Evolutionary conservation across 495 filamentous ascomycete genomes (phyloP), one percentile per base, ranked within the genome.

Genomic region (Aspergillus cavernicola): DNA sequence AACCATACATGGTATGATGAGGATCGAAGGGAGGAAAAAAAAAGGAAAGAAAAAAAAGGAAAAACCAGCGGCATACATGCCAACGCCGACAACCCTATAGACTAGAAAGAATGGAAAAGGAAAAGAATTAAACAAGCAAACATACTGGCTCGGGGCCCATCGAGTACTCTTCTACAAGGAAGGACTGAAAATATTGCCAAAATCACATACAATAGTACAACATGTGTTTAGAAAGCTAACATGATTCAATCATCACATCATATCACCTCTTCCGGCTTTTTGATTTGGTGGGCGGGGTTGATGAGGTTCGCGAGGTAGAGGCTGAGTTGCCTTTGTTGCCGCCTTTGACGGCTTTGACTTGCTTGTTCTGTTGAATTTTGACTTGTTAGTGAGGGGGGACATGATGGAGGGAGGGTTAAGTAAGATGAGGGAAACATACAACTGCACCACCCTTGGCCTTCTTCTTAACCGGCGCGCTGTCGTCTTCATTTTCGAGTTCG

Each of bases 391-490:
- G 58, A 47, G 16, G n/a, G n/a, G n/a, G n/a, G n/a, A n/a, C n/a
- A n/a, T 26, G 38, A 13, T 20, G 13, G 44, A 33, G 24, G 56
- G 28, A 11, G 26, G 7, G 15, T 11, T 50, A 46, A 37, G 49
- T 44, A 4, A 13, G 50, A 35, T n/a, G 35, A 33, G 15, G 24
- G 15, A 36, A 41, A 49, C 75, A 67, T 70, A 85, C 84, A 71
- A 85, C 82, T 48, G 89, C 86, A 52, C 84, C 82, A 60, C 85
- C 86, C 80, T 95, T 96, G 13, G 82, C 79, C 79, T 93, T 95
- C 82, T 97, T 98, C 81, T 91, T 91, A 1, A 84, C 85, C 28
- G 92, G 91, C 1, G 85, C 84, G 64, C n/a, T n/a, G n/a, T 85
- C 80, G 16, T 89, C 90, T 53, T 96, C 92, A 8, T 77, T 71